Base-by-base conservation (phyloP, 148 eudicot species). In the Polygonum aviculare region DNA sequence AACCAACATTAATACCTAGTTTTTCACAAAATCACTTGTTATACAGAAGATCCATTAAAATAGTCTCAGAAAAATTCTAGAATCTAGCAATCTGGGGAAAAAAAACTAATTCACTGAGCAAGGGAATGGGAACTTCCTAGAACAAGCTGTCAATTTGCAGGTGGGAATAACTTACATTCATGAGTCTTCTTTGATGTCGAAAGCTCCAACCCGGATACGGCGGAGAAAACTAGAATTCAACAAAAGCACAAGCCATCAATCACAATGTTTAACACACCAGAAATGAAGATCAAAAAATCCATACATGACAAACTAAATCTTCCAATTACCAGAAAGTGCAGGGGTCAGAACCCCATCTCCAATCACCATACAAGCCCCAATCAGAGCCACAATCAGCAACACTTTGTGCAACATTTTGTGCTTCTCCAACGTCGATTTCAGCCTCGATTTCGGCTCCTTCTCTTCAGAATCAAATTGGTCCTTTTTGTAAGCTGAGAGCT, bases 201-300 rank as follows among this genome's bases (percentile, higher is more conserved):
- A 74, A 95, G 80, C 81, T 92, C 99, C 78, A 95, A 79, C 7
- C 99, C 99, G 39, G 99, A 95, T 71, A 95, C 93, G 0, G 99
- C 99, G 6, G 99, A 90, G 78, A 95, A 92, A 31, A 95, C 97
- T 94, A 87, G 85, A 88, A 45, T 78, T 16, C 35, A 39, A 72
- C 51, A 44, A 74, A 15, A 9, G 76, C 67, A 72, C 67, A 79
- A 75, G 22, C 3, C 80, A 65, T 71, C 36, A 73, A 80, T 21
- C 74, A 74, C 41, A 10, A 60, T 31, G 49, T 54, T 36, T 21
- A 67, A 36, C 16, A 36, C 44, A 33, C 75, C 49, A 14, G 50
- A 71, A 39, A 39, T 18, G 33, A 80, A 31, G 1, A 74, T 40
- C 31, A 63, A 72, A 48, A 59, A 80, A 41, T 26, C 18, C 69